phyloP scores from a whole-genome alignment of 371 early-diverging fungal genomes.

The Mucor plumbeus region DNA sequence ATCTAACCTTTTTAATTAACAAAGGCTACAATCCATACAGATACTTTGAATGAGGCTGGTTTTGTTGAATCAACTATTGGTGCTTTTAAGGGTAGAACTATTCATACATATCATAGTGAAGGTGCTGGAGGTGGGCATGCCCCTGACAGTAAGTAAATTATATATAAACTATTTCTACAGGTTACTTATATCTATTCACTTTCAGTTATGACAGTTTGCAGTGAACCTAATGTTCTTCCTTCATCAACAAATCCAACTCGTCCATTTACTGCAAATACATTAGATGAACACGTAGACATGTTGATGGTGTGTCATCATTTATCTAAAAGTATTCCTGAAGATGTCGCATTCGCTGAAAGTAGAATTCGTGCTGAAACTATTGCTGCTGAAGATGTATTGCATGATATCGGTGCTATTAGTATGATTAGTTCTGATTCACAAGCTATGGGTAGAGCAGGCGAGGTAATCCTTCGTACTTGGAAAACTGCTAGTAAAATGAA shows the following conservation, averaged over 20 bases:
- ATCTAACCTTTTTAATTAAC: constrained; percentile 18
- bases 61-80: constrained; percentile 89
- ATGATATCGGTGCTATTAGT: constrained; percentile 91
- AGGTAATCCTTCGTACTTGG: constrained; percentile 91
- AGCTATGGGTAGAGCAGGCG: constrained; percentile 96
- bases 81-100: constrained; percentile 88
- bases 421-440: constrained; percentile 91
- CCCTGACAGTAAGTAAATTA: constrained; percentile 67
- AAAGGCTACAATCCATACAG: constrained; percentile 84
- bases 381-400: constrained; percentile 91
- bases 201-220: constrained; percentile 78
- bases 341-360: constrained; percentile 94
- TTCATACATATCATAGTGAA: constrained; percentile 94
- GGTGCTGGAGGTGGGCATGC: constrained; percentile 98
- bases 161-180: background rate
- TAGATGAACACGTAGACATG: constrained; percentile 97
- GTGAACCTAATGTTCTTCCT: constrained; percentile 84
- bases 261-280: constrained; percentile 89
- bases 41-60: constrained; percentile 93
- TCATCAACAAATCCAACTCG: constrained; percentile 95
- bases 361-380: constrained; percentile 96
- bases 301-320: constrained; percentile 98
- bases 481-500: constrained; percentile 95
- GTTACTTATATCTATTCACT: background rate
- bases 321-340: constrained; percentile 89